A percentile compares a stretch with the other conserved stretches of the same genome.
These are phyloP conservation scores for Dryadomyces sulphureus DNA, from an alignment of 2,329 filamentous ascomycete species.

Conservation along the genomic window DNA sequence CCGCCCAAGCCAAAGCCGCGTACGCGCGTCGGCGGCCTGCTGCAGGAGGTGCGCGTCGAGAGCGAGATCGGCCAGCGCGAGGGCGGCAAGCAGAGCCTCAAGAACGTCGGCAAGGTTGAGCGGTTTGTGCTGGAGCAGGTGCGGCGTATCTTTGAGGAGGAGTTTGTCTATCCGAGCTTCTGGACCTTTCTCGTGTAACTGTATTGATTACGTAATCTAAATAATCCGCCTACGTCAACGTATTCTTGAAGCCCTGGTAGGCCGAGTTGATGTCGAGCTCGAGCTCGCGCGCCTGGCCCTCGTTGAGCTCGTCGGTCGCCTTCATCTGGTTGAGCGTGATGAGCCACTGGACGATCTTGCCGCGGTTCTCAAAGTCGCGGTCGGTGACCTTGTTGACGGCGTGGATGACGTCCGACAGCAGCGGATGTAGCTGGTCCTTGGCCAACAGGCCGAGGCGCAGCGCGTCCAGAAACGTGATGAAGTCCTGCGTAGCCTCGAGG, in stretches of 20 bases:
- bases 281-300: conserved; percentile 77
- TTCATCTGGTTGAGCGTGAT: conserved; percentile 97
- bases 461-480: conserved; percentile 95
- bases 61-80: conserved; percentile 94
- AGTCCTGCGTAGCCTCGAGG: conserved; percentile 86
- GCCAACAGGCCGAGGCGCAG: conserved; percentile 82
- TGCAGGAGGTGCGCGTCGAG: conserved; percentile 90
- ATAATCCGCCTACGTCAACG: conserved; percentile 33
- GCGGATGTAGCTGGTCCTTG: conserved; percentile 90
- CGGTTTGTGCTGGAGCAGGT: conserved; percentile 95
- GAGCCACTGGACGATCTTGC: conserved; percentile 97
- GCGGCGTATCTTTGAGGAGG: conserved; percentile 91
- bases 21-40: conserved; percentile 48
- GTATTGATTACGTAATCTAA: too few relatives aligned
- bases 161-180: conserved; percentile 96
- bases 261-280: conserved; percentile 89
- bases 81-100: conserved; percentile 82
- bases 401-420: conserved; percentile 91
- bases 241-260: conserved; percentile 85
- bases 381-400: conserved; percentile 95
- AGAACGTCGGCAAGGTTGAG: conserved; percentile 98
- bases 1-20: not conserved
- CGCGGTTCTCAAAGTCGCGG: conserved; percentile 83
- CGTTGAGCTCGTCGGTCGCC: conserved; percentile 76
- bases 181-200: conserved; percentile 91